These are phyloP conservation scores for Apiotrichum sp. DNA, from an alignment of 1,284 basidiomycete genomes.

Conservation along the genomic window DNA sequence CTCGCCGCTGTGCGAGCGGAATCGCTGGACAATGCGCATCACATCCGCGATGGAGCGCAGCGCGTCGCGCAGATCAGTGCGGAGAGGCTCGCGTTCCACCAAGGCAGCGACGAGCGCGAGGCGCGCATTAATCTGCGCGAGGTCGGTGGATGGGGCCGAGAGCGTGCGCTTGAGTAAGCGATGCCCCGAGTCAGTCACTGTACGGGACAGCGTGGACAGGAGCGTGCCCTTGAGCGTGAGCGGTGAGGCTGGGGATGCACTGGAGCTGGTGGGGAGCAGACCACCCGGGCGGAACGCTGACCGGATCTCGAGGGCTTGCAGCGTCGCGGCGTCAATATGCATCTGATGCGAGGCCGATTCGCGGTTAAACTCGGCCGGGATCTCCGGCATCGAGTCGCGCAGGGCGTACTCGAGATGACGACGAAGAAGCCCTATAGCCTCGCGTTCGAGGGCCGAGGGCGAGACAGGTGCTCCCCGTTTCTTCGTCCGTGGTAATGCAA, in stretches of 20 bases:
- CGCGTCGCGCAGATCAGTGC: constrained; percentile 59
- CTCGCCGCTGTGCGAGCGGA: constrained; percentile 65
- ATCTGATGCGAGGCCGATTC: constrained; percentile 60
- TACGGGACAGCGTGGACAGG: constrained; percentile 69
- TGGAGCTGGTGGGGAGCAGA: constrained; percentile 31
- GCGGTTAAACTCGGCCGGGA: constrained; percentile 55
- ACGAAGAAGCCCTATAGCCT: constrained; percentile 63
- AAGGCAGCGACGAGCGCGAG: constrained; percentile 78
- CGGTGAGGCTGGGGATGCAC: background rate
- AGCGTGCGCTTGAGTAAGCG: constrained; percentile 56
- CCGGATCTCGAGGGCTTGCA: constrained; percentile 79
- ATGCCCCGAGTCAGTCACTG: constrained; percentile 71
- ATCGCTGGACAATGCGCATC: constrained; percentile 70
- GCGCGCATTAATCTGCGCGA: constrained; percentile 63
- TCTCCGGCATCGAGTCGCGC: constrained; percentile 68
- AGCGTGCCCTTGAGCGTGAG: constrained; percentile 55
- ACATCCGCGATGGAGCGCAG: constrained; percentile 65
- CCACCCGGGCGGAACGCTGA: constrained; percentile 71
- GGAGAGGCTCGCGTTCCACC: constrained; percentile 58
- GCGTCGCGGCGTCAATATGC: constrained; percentile 86
- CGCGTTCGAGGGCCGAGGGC: constrained; percentile 1
- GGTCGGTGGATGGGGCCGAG: constrained; percentile 64
- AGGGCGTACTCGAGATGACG: constrained; percentile 65
- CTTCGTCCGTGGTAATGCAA: background rate
- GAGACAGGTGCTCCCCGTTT: background rate